Evolutionary conservation across 2,329 filamentous ascomycete genomes (phyloP).

Genomic region (Sphaerostilbella broomeana): DNA sequence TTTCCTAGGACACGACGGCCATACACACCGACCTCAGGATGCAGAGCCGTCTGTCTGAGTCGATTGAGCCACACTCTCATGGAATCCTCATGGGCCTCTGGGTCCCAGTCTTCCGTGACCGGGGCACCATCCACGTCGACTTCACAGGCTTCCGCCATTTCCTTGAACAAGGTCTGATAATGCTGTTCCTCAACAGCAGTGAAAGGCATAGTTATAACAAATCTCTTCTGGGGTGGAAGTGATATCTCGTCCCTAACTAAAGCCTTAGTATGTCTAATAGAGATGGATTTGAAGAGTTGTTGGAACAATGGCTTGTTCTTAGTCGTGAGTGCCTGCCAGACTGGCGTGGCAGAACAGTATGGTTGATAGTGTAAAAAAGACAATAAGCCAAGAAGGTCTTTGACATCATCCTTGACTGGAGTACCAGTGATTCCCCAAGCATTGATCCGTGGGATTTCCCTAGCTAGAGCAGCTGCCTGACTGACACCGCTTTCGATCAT

Average conservation of each 20-base stretch:
- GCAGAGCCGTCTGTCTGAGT: slow-evolving; percentile 75
- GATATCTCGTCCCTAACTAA: slow-evolving; percentile 70
- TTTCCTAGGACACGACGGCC: slow-evolving; percentile 59
- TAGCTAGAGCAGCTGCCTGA: slow-evolving; percentile 73
- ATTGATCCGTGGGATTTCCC: slow-evolving; percentile 73
- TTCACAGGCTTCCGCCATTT: slow-evolving; percentile 66
- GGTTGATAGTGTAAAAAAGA: slow-evolving; percentile 76
- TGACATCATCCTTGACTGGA: slow-evolving; percentile 71
- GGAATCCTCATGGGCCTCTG: slow-evolving; percentile 55
- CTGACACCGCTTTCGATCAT: slow-evolving; percentile 89
- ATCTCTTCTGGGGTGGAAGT: slow-evolving; percentile 75
- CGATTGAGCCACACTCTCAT: slow-evolving; percentile 78
- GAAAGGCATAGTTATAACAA: slow-evolving; percentile 85
- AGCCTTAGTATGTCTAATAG: slow-evolving; percentile 81
- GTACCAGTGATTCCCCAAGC: slow-evolving; percentile 89
- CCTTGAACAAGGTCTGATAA: slow-evolving; percentile 67
- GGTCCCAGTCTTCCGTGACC: slow-evolving; percentile 54
- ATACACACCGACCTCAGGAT: slow-evolving; percentile 70
- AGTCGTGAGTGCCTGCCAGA: slow-evolving; percentile 63
- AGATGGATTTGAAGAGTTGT: slow-evolving; percentile 62
- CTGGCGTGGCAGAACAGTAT: slow-evolving; percentile 54
- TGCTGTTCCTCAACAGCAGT: slow-evolving; percentile 86
- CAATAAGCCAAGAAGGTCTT: slow-evolving; percentile 73
- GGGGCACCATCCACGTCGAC: slow-evolving; percentile 61
- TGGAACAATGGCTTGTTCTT: slow-evolving; percentile 59